Evolutionary conservation across 1,284 basidiomycete species (phyloP).

Genomic region (Earliella scabrosa): DNA sequence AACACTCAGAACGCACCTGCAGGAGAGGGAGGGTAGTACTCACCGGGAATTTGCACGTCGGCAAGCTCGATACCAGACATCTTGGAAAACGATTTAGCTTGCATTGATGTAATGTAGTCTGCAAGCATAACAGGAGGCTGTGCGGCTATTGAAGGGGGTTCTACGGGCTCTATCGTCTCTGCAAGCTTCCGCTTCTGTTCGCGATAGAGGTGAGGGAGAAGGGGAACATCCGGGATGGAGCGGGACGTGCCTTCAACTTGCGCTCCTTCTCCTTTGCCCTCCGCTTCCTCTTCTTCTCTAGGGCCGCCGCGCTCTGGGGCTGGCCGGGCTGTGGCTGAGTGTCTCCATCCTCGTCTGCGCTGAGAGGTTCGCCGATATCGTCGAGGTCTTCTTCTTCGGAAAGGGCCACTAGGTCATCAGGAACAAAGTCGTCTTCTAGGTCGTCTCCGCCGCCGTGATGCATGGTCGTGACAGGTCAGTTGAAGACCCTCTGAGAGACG

Average conservation of each 20-base stretch:
- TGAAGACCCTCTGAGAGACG: neutral
- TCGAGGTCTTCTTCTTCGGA: constrained; percentile 63
- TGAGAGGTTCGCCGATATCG: constrained; percentile 45
- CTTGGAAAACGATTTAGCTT: constrained; percentile 66
- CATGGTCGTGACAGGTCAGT: constrained; percentile 30
- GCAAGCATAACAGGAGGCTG: constrained; percentile 59
- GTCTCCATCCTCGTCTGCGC: constrained; percentile 48
- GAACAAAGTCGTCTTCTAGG: constrained; percentile 79
- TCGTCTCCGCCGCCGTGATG: constrained; percentile 67
- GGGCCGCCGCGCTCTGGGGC: constrained; percentile 28
- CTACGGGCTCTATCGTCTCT: constrained; percentile 44
- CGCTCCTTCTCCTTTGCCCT: constrained; percentile 72
- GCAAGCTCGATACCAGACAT: constrained; percentile 73
- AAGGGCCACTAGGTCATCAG: constrained; percentile 68
- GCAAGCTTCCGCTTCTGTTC: constrained; percentile 66
- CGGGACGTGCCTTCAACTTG: constrained; percentile 57
- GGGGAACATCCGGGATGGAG: constrained; percentile 19
- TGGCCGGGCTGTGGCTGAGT: constrained; percentile 29
- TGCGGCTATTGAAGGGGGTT: constrained; percentile 55
- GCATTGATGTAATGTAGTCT: constrained; percentile 63
- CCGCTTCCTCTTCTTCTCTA: constrained; percentile 69
- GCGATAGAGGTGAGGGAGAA: constrained; percentile 7
- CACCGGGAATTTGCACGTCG: constrained; percentile 76
- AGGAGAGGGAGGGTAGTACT: constrained; percentile 24
- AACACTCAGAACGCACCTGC: constrained; percentile 44